A percentile compares a stretch with the other conserved stretches of the same genome.
Conservation (phyloP, 2,329 filamentous ascomycete species). For the Diaporthe destruens region DNA sequence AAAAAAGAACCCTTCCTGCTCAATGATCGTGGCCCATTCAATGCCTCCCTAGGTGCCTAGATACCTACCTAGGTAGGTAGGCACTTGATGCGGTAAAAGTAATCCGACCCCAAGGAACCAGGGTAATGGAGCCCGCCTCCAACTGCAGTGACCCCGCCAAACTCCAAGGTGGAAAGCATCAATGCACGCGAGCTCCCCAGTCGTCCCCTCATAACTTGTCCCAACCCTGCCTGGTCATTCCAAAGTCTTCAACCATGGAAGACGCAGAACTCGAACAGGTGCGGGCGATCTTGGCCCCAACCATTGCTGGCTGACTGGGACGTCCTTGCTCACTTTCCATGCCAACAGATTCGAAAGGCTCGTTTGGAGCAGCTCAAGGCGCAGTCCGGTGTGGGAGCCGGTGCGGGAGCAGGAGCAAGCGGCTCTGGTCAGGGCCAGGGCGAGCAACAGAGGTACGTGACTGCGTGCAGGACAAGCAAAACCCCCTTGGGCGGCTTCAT, state of each 20-base stretch:
- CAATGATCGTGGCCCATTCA: neutral
- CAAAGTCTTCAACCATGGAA: conserved; percentile 40
- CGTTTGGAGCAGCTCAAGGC: conserved; percentile 94
- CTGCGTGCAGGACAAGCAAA: neutral
- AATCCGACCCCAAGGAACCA: neutral
- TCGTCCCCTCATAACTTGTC: neutral
- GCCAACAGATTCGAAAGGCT: conserved; percentile 83
- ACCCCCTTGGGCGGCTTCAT: neutral
- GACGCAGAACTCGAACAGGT: conserved; percentile 45
- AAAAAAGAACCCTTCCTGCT: too few relatives aligned
- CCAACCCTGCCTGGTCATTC: neutral
- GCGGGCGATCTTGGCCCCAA: neutral
- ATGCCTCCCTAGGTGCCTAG: too few relatives aligned
- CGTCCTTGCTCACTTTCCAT: neutral
- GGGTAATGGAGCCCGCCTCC: too few relatives aligned
- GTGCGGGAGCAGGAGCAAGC: conserved; percentile 60
- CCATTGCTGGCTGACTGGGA: neutral
- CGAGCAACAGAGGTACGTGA: conserved; percentile 73
- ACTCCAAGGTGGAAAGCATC: conserved; percentile 13
- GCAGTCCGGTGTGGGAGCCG: conserved; percentile 66
- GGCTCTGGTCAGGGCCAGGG: conserved; percentile 65
- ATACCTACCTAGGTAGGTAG: too few relatives aligned
- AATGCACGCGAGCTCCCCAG: conserved; percentile 23
- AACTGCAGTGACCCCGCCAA: conserved; percentile 43
- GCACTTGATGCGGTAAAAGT: neutral